Base-by-base conservation (phyloP, 2,329 filamentous ascomycete species). In the Colletotrichum eleusines region DNA sequence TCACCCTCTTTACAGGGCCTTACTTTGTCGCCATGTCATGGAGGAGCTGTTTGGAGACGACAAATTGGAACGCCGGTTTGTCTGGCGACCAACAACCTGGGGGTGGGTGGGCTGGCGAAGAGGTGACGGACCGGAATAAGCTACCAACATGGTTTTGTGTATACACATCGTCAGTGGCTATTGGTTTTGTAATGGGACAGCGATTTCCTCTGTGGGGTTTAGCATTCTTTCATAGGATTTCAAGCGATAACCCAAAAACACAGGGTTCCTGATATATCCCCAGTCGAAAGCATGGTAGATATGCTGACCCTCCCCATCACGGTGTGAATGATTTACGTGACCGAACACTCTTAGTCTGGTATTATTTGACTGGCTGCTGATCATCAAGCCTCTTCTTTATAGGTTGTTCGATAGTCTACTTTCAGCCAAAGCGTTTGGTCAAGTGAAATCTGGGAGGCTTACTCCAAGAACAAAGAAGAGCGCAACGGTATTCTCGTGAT, bases 41-140 rank as follows among this genome's bases (percentile, higher is more conserved):
- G 23, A 50, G 46, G 23, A 50, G 23, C 23, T 50, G 14, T 9
- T 6, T 50, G 2, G 6, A 3, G 28, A 26, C 23, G 12, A 23
- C 8, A 50, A 3, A 26, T 4, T 1, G 0, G 3, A 14, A 4
- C 14, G 11, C 3, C 14, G 12, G 5, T 23, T 12, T 0, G 12
- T 14, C 1, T 0, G 23, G 23, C n/a, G 23, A 28, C 2, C 3
- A 50, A 20, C 46, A 16, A 28, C 6, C 14, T 50, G 46, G 46
- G 46, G 8, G 1, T 50, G 23, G 23, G 6, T 28, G 46, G 23
- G 28, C 23, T 23, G 9, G 42, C 7, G 18, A n/a, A 16, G 6
- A 18, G 16, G 7, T 9, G 1, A 9, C 42, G 20, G n/a, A n/a
- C n/a, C n/a, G n/a, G n/a, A n/a, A 11, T 44, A 44, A n/a, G 7